Evolutionary conservation across 371 early-diverging fungal species (phyloP).

Genomic region (Catenaria anguillulae): DNA sequence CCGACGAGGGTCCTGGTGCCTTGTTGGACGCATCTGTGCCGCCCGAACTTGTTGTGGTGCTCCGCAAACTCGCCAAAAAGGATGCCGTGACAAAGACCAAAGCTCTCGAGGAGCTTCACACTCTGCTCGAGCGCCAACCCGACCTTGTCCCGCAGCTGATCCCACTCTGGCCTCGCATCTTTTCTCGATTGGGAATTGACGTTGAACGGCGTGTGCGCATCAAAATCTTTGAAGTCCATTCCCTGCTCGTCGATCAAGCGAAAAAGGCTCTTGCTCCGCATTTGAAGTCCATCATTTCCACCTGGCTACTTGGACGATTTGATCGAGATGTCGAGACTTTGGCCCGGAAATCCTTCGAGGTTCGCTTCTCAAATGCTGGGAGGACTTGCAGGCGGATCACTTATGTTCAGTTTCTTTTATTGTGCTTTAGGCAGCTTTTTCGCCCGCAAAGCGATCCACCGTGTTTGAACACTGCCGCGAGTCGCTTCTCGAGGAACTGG

Average conservation of each 20-base stretch:
- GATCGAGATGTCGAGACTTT: slow-evolving; percentile 30
- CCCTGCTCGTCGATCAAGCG: slow-evolving; percentile 30
- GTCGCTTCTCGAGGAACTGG: too few relatives aligned
- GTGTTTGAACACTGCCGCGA: too few relatives aligned
- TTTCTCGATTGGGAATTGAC: slow-evolving; percentile 39
- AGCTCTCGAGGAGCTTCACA: slow-evolving; percentile 48
- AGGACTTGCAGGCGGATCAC: too few relatives aligned
- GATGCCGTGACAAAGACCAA: slow-evolving; percentile 42
- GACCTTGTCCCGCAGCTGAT: neutral
- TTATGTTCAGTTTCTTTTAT: too few relatives aligned
- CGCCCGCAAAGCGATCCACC: too few relatives aligned
- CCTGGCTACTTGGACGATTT: slow-evolving; percentile 49
- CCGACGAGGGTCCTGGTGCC: too few relatives aligned
- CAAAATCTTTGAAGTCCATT: slow-evolving; percentile 34
- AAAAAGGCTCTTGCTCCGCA: slow-evolving; percentile 44
- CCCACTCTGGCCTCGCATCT: slow-evolving; percentile 28
- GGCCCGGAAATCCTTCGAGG: slow-evolving; percentile 20
- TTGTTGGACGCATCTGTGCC: too few relatives aligned
- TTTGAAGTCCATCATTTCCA: slow-evolving; percentile 39
- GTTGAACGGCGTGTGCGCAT: slow-evolving; percentile 46
- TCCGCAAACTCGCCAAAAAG: slow-evolving; percentile 41
- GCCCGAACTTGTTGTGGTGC: slow-evolving; percentile 26
- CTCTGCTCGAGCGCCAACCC: slow-evolving; percentile 21
- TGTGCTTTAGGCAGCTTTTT: too few relatives aligned
- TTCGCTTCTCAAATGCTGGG: slow-evolving; percentile 19